Percentiles rank a stretch among this genome's conserved stretches.
phyloP scores from a whole-genome alignment of 2,329 filamentous ascomycete genomes.

The Paecilomyces sp. region DNA sequence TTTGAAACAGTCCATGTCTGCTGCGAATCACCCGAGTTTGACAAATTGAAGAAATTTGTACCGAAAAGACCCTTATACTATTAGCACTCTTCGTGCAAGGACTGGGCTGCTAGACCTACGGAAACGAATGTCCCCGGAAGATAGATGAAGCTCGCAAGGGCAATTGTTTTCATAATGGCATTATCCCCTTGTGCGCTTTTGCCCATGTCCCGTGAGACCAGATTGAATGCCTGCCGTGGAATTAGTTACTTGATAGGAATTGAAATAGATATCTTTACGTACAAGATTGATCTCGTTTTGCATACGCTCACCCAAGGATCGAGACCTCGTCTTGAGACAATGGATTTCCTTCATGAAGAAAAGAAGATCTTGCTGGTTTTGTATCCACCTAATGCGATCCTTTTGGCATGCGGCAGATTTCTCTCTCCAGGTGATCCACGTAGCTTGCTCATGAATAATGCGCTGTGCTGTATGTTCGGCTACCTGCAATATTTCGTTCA shows the following conservation, averaged over 20 bases:
- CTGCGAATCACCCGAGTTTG: conserved; percentile 1
- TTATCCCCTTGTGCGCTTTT: conserved; percentile 16
- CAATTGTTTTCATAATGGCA: conserved; percentile 23
- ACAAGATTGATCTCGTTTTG: conserved; percentile 29
- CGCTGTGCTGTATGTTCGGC: conserved; percentile 19
- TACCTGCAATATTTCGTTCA: conserved; percentile 23
- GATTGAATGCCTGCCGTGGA: conserved; percentile 20
- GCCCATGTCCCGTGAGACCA: conserved; percentile 22
- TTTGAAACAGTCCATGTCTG: conserved; percentile 16
- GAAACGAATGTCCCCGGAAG: conserved; percentile 23
- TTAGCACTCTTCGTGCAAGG: neutral
- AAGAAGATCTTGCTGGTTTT: conserved; percentile 10
- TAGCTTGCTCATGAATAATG: conserved; percentile 14
- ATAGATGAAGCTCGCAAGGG: conserved; percentile 19
- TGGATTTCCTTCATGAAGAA: conserved; percentile 18
- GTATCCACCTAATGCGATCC: neutral
- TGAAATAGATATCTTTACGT: neutral
- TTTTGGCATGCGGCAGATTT: conserved; percentile 1
- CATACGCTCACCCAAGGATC: conserved; percentile 21
- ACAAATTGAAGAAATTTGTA: conserved; percentile 26
- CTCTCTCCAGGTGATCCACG: neutral
- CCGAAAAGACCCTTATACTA: conserved; percentile 23
- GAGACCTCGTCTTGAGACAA: conserved; percentile 17
- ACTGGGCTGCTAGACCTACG: conserved; percentile 10
- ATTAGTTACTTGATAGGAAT: neutral